phyloP scores from a whole-genome alignment of 1,139 yeast genomes.

The Yamadazyma triangularis region DNA sequence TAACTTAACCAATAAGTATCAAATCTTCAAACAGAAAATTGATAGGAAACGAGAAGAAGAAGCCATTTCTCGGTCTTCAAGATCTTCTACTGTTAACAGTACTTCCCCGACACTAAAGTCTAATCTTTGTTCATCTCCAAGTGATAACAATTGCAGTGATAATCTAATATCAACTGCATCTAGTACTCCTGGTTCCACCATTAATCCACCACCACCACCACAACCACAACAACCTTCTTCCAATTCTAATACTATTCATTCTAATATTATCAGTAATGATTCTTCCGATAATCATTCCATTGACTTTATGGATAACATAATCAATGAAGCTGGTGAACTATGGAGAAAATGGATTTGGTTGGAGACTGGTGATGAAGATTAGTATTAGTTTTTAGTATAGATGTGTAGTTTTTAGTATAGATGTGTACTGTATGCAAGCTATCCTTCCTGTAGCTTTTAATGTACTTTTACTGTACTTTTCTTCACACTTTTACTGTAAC shows the following conservation, averaged over 20 bases:
- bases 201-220: background rate
- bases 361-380: constrained; percentile 23
- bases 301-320: constrained; percentile 64
- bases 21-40: constrained; percentile 26
- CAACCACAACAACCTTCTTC: no score
- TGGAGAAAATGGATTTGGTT: constrained; percentile 87
- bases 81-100: constrained; percentile 10
- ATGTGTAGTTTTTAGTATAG: no score
- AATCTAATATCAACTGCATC: background rate
- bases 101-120: no score
- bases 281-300: constrained; percentile 30
- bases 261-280: constrained; percentile 31
- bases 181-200: background rate
- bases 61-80: constrained; percentile 9
- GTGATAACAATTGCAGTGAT: background rate
- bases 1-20: constrained; percentile 28
- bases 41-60: constrained; percentile 16
- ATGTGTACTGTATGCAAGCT: no score
- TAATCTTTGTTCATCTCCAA: background rate
- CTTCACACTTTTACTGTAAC: no score
- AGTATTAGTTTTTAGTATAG: no score
- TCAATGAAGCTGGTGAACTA: constrained; percentile 77
- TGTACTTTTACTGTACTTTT: no score
- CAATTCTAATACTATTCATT: background rate
- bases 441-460: no score